These are phyloP conservation scores for Bothriochloa decipiens DNA, from an alignment of 176 grass and related monocot genomes.

Conservation along the genomic window DNA sequence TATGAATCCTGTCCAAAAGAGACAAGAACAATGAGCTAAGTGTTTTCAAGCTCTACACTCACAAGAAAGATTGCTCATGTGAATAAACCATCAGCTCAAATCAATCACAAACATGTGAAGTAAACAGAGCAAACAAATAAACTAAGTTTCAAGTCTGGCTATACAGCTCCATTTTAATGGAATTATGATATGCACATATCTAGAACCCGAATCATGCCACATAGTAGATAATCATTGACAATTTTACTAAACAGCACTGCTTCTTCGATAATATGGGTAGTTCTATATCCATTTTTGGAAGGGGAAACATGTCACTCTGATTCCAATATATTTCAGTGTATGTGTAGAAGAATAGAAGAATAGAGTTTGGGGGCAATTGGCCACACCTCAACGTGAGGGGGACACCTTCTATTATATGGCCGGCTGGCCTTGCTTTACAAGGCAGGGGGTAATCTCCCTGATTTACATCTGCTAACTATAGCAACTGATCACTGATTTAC, in stretches of 20 bases:
- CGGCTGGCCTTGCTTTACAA: too few relatives aligned
- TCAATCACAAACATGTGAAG: conserved; percentile 1
- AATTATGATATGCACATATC: conserved; percentile 16
- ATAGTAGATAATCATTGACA: not conserved
- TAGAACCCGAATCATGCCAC: not conserved
- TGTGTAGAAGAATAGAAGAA: too few relatives aligned
- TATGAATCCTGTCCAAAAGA: conserved; percentile 46
- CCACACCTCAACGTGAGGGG: too few relatives aligned
- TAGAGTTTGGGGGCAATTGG: too few relatives aligned
- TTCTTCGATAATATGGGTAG: not conserved
- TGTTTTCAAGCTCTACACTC: conserved; percentile 21
- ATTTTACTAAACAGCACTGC: conserved; percentile 27
- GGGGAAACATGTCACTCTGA: not conserved
- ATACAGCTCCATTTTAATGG: conserved; percentile 1
- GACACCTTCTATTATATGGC: too few relatives aligned
- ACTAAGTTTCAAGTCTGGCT: not conserved
- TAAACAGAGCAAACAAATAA: not conserved
- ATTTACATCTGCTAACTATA: too few relatives aligned
- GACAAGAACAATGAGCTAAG: not conserved
- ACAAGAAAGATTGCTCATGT: not conserved
- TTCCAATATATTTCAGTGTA: not conserved
- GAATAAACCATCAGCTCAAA: conserved; percentile 35
- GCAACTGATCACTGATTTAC: too few relatives aligned
- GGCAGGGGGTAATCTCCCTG: too few relatives aligned
- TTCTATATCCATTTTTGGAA: not conserved